These are phyloP conservation scores for Candida sanyaensis DNA, from an alignment of 1,139 yeast species.

Conservation along the genomic window DNA sequence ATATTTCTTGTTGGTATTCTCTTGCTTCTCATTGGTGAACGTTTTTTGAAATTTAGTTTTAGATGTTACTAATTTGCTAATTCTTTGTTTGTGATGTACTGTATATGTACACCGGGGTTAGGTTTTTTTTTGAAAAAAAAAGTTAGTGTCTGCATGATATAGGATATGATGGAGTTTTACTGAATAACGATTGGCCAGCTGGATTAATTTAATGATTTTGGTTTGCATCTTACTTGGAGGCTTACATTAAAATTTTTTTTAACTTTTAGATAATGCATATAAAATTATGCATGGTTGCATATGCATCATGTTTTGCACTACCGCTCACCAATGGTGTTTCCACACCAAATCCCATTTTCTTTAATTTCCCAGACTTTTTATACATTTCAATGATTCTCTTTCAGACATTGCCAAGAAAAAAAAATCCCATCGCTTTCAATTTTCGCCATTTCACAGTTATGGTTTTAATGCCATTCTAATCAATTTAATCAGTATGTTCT, in stretches of 20 bases:
- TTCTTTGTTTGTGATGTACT: too few relatives aligned
- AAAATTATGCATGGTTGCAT: not conserved
- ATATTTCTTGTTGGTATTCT: too few relatives aligned
- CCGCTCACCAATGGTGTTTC: not conserved
- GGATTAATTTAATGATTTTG: not conserved
- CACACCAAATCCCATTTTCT: not conserved
- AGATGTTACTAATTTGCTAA: too few relatives aligned
- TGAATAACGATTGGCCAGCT: not conserved
- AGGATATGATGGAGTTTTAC: not conserved
- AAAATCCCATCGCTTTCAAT: not conserved
- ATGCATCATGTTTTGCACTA: not conserved
- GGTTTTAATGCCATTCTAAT: not conserved
- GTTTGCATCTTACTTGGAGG: not conserved
- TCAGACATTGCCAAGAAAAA: conserved; percentile 2
- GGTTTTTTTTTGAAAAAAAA: not conserved
- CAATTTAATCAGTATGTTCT: not conserved
- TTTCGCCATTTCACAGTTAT: too few relatives aligned
- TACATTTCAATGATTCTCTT: not conserved
- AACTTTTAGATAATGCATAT: not conserved
- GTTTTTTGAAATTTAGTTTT: too few relatives aligned
- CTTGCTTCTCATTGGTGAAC: too few relatives aligned
- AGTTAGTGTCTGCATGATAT: not conserved
- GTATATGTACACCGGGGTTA: too few relatives aligned
- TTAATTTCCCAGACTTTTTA: too few relatives aligned
- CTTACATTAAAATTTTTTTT: too few relatives aligned